A percentile compares a stretch with the other conserved stretches of the same genome.
Evolutionary conservation across 2,329 filamentous ascomycete genomes (phyloP).

Genomic region (Ampelomyces quisqualis): DNA sequence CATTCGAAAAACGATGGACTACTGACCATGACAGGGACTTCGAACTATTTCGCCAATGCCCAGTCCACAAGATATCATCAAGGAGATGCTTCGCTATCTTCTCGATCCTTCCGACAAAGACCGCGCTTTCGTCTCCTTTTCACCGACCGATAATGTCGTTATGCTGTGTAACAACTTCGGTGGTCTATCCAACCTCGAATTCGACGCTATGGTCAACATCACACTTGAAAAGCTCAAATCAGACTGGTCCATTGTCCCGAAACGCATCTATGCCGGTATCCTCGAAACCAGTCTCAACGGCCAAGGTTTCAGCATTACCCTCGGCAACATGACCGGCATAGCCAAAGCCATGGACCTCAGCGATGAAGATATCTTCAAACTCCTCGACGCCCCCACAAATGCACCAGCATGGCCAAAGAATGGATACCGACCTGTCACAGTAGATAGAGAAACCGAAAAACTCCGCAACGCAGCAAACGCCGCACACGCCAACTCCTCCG

Average conservation of each 20-base stretch:
- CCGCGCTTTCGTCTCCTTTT: conserved; percentile 53
- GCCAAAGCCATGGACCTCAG: conserved; percentile 45
- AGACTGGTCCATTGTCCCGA: conserved; percentile 53
- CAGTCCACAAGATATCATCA: conserved; percentile 51
- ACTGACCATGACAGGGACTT: conserved; percentile 38
- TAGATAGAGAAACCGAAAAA: conserved; percentile 28
- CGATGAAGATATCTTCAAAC: conserved; percentile 47
- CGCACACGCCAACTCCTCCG: conserved; percentile 18
- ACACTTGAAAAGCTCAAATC: conserved; percentile 45
- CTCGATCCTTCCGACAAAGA: conserved; percentile 52
- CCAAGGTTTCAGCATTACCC: conserved; percentile 58
- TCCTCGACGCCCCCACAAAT: conserved; percentile 54
- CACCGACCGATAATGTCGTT: conserved; percentile 47
- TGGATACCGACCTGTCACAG: conserved; percentile 40
- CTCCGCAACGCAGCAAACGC: conserved; percentile 36
- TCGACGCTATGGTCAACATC: conserved; percentile 51
- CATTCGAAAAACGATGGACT: no score
- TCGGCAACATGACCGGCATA: conserved; percentile 55
- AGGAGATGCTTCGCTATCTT: conserved; percentile 52
- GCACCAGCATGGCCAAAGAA: conserved; percentile 56
- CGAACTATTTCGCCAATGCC: conserved; percentile 52
- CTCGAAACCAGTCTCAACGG: conserved; percentile 59
- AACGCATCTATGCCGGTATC: conserved; percentile 50
- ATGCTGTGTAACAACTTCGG: conserved; percentile 55
- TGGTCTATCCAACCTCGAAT: conserved; percentile 51